Evolutionary conservation across 352 stramenopile genomes (phyloP).

Genomic region (Globisporangium uncinulatum): DNA sequence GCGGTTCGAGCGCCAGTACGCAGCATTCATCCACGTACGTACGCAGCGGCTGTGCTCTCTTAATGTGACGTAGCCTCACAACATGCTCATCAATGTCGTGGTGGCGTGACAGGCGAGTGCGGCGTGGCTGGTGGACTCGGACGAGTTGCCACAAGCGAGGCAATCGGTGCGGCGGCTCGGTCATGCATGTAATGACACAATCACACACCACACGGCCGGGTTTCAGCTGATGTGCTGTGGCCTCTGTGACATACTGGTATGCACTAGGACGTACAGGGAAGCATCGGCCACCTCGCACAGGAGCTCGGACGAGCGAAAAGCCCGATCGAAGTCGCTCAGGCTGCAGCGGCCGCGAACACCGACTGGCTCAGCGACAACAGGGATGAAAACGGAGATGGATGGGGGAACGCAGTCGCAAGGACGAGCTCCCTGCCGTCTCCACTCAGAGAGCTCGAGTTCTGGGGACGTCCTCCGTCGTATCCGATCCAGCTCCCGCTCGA

Average conservation of each 20-base stretch:
- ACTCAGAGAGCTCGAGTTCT: not conserved
- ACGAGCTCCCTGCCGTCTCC: not conserved
- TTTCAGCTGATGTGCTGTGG: no score
- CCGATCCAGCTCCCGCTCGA: conserved; percentile 2
- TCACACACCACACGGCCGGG: no score
- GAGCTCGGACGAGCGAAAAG: not conserved
- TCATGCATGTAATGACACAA: no score
- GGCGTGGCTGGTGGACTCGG: conserved; percentile 6
- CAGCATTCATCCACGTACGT: conserved; percentile 46
- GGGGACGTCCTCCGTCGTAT: not conserved
- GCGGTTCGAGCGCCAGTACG: conserved; percentile 48
- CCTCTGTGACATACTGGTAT: not conserved
- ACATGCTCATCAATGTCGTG: no score
- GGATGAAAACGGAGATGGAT: not conserved
- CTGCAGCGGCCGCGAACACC: not conserved
- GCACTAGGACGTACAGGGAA: not conserved
- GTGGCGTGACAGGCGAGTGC: not conserved
- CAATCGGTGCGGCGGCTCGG: no score
- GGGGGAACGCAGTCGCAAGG: not conserved
- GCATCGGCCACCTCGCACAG: not conserved
- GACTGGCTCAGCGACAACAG: not conserved
- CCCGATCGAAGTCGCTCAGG: not conserved
- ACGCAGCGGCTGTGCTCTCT: not conserved
- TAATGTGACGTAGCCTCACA: no score
- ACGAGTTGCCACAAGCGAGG: not conserved